These are phyloP conservation scores for Cladosporium sp. DNA, from an alignment of 2,329 filamentous ascomycete species.

Conservation along the genomic window DNA sequence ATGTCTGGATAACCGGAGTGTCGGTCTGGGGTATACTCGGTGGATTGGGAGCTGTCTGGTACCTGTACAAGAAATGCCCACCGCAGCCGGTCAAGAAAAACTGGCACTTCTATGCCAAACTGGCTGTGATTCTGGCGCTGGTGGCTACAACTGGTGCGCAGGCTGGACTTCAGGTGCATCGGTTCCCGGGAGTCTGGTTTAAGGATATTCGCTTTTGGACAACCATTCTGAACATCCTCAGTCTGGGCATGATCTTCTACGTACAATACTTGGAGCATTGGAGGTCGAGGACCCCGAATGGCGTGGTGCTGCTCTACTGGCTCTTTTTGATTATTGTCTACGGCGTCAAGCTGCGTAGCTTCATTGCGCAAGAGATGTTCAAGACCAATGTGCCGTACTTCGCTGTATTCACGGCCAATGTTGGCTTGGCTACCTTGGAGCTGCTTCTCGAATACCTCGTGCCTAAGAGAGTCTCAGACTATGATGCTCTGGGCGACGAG, in stretches of 20 bases:
- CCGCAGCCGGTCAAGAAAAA: constrained; percentile 72
- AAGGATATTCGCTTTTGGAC: constrained; percentile 87
- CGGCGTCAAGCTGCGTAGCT: constrained; percentile 80
- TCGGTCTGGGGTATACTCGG: constrained; percentile 75
- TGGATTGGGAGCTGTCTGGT: constrained; percentile 77
- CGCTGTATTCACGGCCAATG: constrained; percentile 69
- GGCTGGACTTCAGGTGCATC: constrained; percentile 72
- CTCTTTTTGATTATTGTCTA: constrained; percentile 78
- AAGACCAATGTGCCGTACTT: constrained; percentile 71
- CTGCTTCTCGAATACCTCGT: constrained; percentile 84
- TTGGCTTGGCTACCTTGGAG: constrained; percentile 69
- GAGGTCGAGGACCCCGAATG: constrained; percentile 80
- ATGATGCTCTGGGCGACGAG: constrained; percentile 67
- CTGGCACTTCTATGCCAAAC: constrained; percentile 90
- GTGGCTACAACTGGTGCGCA: constrained; percentile 70
- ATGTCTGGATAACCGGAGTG: constrained; percentile 80
- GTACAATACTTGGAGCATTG: constrained; percentile 87
- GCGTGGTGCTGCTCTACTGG: constrained; percentile 90
- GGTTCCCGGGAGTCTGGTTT: constrained; percentile 69
- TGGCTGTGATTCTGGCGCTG: constrained; percentile 70
- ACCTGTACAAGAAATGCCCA: constrained; percentile 70
- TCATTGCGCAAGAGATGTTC: constrained; percentile 77
- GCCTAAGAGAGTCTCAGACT: constrained; percentile 73
- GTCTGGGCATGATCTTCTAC: constrained; percentile 71
- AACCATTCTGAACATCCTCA: constrained; percentile 69